These are phyloP conservation scores for Cucurbita maxima DNA, from an alignment of 306 rosid species.

Conservation along the genomic window DNA sequence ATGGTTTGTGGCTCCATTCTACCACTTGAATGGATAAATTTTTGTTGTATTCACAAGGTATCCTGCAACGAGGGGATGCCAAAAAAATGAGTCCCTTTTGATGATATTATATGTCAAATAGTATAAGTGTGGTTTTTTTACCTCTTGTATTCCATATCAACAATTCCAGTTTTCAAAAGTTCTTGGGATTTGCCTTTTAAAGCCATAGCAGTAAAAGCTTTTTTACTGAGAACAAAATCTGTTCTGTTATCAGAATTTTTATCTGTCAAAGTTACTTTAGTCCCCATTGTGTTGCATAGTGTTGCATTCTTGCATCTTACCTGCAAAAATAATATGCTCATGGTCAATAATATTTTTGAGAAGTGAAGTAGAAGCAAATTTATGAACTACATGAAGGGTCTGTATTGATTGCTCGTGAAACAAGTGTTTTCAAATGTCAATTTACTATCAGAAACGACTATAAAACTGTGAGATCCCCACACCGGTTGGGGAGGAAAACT, in stretches of 20 bases:
- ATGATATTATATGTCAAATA: not conserved
- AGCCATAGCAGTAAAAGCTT: constrained; percentile 64
- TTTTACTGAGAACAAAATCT: constrained; percentile 62
- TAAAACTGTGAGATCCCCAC: no score
- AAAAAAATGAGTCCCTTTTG: not conserved
- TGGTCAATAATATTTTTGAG: not conserved
- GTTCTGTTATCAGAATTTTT: constrained; percentile 37
- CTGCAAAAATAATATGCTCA: constrained; percentile 15
- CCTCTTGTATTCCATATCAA: constrained; percentile 72
- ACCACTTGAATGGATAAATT: constrained; percentile 67
- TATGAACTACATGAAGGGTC: no score
- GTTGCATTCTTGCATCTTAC: constrained; percentile 64
- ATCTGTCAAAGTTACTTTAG: constrained; percentile 51
- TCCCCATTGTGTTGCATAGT: constrained; percentile 36
- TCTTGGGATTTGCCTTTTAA: constrained; percentile 24
- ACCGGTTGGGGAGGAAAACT: no score
- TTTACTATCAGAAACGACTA: no score
- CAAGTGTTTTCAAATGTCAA: no score
- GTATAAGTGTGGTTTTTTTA: no score
- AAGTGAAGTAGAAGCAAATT: not conserved
- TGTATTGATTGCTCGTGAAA: no score
- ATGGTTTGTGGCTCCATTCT: constrained; percentile 64
- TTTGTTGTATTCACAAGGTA: constrained; percentile 52
- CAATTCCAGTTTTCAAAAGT: constrained; percentile 43
- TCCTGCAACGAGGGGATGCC: constrained; percentile 19